Evolutionary conservation across 2,329 filamentous ascomycete genomes (phyloP), one percentile per base, ranked within the genome.

Genomic region (Scedosporium minutisporum): DNA sequence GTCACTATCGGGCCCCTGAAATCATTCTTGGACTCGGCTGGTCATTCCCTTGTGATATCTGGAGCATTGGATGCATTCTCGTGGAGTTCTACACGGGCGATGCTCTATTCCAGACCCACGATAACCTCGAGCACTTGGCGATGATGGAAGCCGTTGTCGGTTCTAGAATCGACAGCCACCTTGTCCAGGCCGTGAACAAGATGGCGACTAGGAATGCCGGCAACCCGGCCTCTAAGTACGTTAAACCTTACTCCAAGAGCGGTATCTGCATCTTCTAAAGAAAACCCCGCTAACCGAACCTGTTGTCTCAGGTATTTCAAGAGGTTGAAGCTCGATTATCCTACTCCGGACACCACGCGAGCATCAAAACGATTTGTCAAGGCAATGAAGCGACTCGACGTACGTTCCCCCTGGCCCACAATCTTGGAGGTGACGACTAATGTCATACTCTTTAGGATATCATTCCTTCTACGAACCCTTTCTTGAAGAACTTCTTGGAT

Each of bases 71-170:
- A 3, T 89, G 87, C 67, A 89, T 89, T 65, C 77, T 89, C 14
- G 86, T 89, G 16, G 87, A 89, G 66, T 88, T 89, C 71, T 89
- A 85, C 65, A 89, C 87, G 0, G 87, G 87, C 4, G 87, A 89
- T 68, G 87, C 87, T 18, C 74, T 89, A 2, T 89, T 89, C 71
- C 87, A 89, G 70, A 89, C 87, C 1, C 87, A 89, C 67, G 87
- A 89, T 67, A 89, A 89, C 65, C 77, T 89, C 25, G 87, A 89
- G 71, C 87, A 89, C 69, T 74, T 89, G 60, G 87, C 87, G n/a
- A 89, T 89, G 87, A 89, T 89, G 86, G 86, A 88, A 69, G 84
- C 82, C 41, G 86, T 89, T 6, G 84, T 85, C 62, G 84, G 83
- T 60, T 74, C 75, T 23, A 78, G 81, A 59, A 83, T 89, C 60